Percentiles rank a stretch among this genome's conserved stretches.
Evolutionary conservation across 257 asterid species (phyloP).

Genomic region (Solanum pimpinellifolium): DNA sequence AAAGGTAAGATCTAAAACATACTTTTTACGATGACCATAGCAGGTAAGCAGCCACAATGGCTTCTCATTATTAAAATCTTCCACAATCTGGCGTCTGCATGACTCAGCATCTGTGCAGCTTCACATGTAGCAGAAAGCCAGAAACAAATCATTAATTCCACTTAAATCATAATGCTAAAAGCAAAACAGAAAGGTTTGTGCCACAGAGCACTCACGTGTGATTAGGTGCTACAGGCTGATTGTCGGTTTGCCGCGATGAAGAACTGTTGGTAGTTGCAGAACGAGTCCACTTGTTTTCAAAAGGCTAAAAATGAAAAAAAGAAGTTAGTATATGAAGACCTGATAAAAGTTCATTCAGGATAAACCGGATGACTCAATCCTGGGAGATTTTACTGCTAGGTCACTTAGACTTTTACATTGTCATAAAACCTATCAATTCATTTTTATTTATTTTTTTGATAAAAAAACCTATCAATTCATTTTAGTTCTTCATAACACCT

Average conservation of each 20-base stretch:
- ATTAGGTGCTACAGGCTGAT: constrained; percentile 40
- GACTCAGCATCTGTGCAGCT: constrained; percentile 85
- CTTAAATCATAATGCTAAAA: background rate
- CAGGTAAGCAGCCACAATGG: constrained; percentile 86
- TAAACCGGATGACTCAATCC: background rate
- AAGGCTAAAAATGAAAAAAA: constrained; percentile 35
- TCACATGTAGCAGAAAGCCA: constrained; percentile 19
- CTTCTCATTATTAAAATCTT: constrained; percentile 63
- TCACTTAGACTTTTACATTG: background rate
- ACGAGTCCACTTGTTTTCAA: constrained; percentile 82
- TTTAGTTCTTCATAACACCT: background rate
- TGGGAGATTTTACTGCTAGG: background rate
- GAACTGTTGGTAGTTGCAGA: constrained; percentile 30
- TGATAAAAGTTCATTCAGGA: background rate
- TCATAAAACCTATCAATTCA: background rate
- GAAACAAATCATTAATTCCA: constrained; percentile 6
- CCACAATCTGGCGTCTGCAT: constrained; percentile 58
- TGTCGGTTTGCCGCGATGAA: constrained; percentile 40
- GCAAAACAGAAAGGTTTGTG: background rate
- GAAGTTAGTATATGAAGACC: background rate
- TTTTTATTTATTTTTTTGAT: background rate
- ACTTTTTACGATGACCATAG: constrained; percentile 70
- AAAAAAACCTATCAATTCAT: background rate
- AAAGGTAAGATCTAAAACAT: constrained; percentile 12
- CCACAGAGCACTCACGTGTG: constrained; percentile 45